Conservation (phyloP, 495 filamentous ascomycete species). For the Xylaria sp. region DNA sequence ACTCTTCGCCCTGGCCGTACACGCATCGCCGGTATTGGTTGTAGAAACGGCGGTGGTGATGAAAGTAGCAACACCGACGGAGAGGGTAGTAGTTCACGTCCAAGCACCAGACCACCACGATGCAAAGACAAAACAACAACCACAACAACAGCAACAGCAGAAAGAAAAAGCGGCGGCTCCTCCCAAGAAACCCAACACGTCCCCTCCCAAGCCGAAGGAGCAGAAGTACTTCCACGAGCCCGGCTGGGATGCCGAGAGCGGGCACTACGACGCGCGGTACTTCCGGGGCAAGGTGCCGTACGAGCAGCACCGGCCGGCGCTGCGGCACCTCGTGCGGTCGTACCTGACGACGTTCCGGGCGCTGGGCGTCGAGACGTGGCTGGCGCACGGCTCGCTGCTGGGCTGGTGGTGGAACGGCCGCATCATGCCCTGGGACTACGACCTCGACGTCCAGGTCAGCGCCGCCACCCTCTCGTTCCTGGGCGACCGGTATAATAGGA, state of each 20-base stretch:
- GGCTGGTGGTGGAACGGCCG: conserved; percentile 94
- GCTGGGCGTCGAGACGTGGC: conserved; percentile 79
- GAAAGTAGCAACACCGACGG: neutral
- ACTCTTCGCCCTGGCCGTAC: neutral
- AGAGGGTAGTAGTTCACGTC: neutral
- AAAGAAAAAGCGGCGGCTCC: neutral
- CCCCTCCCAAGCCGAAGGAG: neutral
- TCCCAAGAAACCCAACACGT: neutral
- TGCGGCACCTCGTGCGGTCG: conserved; percentile 73
- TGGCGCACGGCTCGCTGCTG: conserved; percentile 84
- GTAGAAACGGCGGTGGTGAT: neutral
- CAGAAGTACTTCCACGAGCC: conserved; percentile 61
- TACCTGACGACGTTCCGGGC: conserved; percentile 72
- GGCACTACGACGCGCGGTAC: conserved; percentile 77
- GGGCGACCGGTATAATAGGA: conserved; percentile 69
- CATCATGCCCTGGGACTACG: conserved; percentile 87
- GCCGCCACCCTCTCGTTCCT: conserved; percentile 67
- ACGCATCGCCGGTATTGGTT: conserved; percentile 9
- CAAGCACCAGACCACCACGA: neutral
- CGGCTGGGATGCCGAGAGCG: conserved; percentile 60
- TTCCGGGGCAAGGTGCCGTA: conserved; percentile 67
- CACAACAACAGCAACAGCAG: too few species aligned
- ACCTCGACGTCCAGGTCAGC: conserved; percentile 84
- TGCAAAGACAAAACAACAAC: neutral
- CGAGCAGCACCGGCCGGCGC: conserved; percentile 65